Percentiles rank a stretch among this genome's conserved stretches.
phyloP scores from a whole-genome alignment of 2,329 filamentous ascomycete species.

The Coniochaeta hoffmannii region DNA sequence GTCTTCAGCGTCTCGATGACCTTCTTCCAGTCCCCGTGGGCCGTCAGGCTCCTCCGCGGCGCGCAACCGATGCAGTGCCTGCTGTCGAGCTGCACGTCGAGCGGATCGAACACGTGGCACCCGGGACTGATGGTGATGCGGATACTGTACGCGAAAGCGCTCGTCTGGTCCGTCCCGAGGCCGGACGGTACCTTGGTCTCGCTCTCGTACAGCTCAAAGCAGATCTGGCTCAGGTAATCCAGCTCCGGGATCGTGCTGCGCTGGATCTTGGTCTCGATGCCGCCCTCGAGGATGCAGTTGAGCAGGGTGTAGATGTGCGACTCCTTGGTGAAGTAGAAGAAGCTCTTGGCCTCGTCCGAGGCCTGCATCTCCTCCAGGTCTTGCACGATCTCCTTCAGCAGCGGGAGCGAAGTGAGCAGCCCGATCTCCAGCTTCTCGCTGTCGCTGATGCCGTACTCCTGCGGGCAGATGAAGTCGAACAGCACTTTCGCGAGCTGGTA shows the following conservation, averaged over 20 bases:
- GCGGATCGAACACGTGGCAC: slow-evolving; percentile 91
- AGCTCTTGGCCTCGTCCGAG: slow-evolving; percentile 86
- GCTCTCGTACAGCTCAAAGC: slow-evolving; percentile 95
- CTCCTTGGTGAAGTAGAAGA: slow-evolving; percentile 99
- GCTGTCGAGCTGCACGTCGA: slow-evolving; percentile 93
- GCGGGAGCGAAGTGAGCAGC: slow-evolving; percentile 81
- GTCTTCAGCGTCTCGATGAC: slow-evolving; percentile 93
- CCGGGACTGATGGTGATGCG: slow-evolving; percentile 93
- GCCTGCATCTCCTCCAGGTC: slow-evolving; percentile 97
- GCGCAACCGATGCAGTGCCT: slow-evolving; percentile 95
- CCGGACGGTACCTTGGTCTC: slow-evolving; percentile 57
- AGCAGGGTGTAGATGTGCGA: slow-evolving; percentile 97
- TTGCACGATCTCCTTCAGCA: slow-evolving; percentile 93
- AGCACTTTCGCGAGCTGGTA: slow-evolving; percentile 91
- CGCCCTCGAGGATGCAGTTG: slow-evolving; percentile 96
- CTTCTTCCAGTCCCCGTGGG: slow-evolving; percentile 91
- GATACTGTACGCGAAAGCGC: slow-evolving; percentile 88
- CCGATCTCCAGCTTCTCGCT: slow-evolving; percentile 98
- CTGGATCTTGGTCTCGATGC: slow-evolving; percentile 93
- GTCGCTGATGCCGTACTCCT: slow-evolving; percentile 95
- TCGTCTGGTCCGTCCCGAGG: slow-evolving; percentile 45
- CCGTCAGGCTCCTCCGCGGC: slow-evolving; percentile 79
- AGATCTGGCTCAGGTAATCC: slow-evolving; percentile 95
- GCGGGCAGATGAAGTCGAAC: slow-evolving; percentile 97
- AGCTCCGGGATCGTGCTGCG: slow-evolving; percentile 93